These are phyloP conservation scores for Penicillium frequentans DNA, from an alignment of 2,329 filamentous ascomycete genomes.

Conservation along the genomic window DNA sequence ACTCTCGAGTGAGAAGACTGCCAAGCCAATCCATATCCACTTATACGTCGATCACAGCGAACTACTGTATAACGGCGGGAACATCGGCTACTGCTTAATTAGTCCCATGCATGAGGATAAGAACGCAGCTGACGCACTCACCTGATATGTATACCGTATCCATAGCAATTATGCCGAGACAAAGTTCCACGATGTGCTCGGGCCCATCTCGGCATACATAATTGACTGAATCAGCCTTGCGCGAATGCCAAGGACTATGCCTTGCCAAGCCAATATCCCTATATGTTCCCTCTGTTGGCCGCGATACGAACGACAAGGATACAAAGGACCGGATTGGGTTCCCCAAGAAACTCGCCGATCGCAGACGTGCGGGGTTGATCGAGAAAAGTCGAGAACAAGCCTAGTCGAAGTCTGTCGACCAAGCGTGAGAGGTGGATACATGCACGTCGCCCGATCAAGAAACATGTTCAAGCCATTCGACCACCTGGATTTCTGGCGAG, in stretches of 20 bases:
- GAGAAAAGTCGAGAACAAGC: slow-evolving; percentile 24
- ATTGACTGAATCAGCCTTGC: slow-evolving; percentile 3
- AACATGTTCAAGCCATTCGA: slow-evolving; percentile 72
- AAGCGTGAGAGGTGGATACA: neutral
- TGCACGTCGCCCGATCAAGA: slow-evolving; percentile 58
- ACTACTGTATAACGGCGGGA: neutral
- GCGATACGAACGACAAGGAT: neutral
- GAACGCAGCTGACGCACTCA: neutral
- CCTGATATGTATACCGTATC: neutral
- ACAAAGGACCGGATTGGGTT: slow-evolving; percentile 8
- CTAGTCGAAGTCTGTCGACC: slow-evolving; percentile 12
- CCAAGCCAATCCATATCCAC: too few relatives aligned
- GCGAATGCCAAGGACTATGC: slow-evolving; percentile 20
- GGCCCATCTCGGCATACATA: slow-evolving; percentile 10
- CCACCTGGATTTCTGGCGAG: slow-evolving; percentile 66
- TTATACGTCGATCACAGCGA: neutral
- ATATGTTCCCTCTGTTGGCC: neutral
- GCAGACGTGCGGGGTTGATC: slow-evolving; percentile 11
- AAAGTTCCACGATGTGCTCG: neutral
- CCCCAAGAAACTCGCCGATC: slow-evolving; percentile 1
- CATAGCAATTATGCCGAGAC: neutral
- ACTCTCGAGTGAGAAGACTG: too few relatives aligned
- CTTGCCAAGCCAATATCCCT: neutral
- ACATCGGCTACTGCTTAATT: neutral
- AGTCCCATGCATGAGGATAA: neutral